These are phyloP conservation scores for Aspergillus sparsus DNA, from an alignment of 495 filamentous ascomycete genomes.

Conservation along the genomic window DNA sequence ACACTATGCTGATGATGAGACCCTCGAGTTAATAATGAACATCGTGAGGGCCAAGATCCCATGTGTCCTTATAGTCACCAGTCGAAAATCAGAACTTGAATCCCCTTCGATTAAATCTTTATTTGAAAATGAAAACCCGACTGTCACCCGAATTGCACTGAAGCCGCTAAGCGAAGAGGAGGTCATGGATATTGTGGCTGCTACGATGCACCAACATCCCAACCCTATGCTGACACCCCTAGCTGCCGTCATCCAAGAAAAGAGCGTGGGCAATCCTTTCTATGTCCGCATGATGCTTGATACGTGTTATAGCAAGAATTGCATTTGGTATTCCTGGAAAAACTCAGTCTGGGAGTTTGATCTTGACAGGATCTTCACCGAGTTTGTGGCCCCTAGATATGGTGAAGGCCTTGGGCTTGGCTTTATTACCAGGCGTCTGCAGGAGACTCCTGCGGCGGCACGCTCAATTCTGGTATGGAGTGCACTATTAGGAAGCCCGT, in stretches of 20 bases:
- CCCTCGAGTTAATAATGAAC: conserved; percentile 72
- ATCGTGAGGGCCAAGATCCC: conserved; percentile 72
- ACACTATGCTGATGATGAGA: conserved; percentile 85
- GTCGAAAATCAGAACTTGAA: conserved; percentile 41
- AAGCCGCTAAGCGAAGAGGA: conserved; percentile 71
- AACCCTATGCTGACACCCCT: conserved; percentile 43
- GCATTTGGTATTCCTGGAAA: conserved; percentile 86
- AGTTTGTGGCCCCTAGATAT: conserved; percentile 74
- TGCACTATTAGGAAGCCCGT: conserved; percentile 72
- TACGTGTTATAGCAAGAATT: conserved; percentile 78
- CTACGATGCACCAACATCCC: conserved; percentile 60
- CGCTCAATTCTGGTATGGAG: conserved; percentile 85
- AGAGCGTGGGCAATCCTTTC: conserved; percentile 80
- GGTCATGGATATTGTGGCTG: conserved; percentile 72
- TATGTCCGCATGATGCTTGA: conserved; percentile 90
- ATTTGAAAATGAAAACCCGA: conserved; percentile 44
- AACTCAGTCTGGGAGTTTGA: conserved; percentile 79
- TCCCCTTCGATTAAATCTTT: conserved; percentile 45
- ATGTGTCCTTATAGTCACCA: conserved; percentile 70
- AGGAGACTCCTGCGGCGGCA: conserved; percentile 70
- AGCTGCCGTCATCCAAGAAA: conserved; percentile 76
- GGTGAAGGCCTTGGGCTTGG: conserved; percentile 76
- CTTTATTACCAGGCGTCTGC: conserved; percentile 74
- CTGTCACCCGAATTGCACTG: conserved; percentile 66
- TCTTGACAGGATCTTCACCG: conserved; percentile 76